Percentiles rank a stretch among this genome's conserved stretches.
phyloP scores from a whole-genome alignment of 768 basidiomycete species.

The Atractiella rhizophila region DNA sequence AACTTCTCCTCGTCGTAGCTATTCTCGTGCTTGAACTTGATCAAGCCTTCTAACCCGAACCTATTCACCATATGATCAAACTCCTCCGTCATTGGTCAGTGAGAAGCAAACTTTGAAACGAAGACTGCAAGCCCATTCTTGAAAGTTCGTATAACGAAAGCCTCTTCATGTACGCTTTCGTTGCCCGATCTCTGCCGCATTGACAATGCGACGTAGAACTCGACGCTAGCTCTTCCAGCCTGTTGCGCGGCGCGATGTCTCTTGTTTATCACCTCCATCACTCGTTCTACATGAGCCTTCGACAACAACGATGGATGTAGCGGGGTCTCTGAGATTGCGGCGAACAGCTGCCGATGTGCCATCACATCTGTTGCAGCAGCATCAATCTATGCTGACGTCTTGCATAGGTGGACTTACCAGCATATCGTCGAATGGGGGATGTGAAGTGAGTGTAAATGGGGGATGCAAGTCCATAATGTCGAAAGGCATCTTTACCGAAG shows the following conservation, averaged over 20 bases:
- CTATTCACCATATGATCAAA: conserved; percentile 23
- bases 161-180: conserved; percentile 40
- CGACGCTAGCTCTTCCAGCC: conserved; percentile 85
- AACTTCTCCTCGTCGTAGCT: conserved; percentile 82
- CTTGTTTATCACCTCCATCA: conserved; percentile 62
- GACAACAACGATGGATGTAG: conserved; percentile 73
- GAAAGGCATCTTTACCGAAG: conserved; percentile 70
- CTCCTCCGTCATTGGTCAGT: not conserved
- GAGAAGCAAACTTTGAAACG: conserved; percentile 44
- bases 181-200: conserved; percentile 27
- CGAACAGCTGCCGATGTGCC: conserved; percentile 73
- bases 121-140: conserved; percentile 91
- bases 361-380: too few species aligned
- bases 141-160: conserved; percentile 80
- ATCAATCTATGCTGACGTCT: not conserved
- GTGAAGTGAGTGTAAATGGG: conserved; percentile 97
- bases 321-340: conserved; percentile 57
- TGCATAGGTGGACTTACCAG: conserved; percentile 36
- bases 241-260: conserved; percentile 92
- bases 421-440: conserved; percentile 86
- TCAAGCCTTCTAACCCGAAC: conserved; percentile 75
- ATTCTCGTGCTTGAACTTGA: conserved; percentile 74
- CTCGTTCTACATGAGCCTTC: conserved; percentile 60
- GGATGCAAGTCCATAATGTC: conserved; percentile 91
- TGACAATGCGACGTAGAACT: conserved; percentile 89